These are phyloP conservation scores for Carex arenaria DNA, from an alignment of 202 grass and related monocot species.

Conservation along the genomic window DNA sequence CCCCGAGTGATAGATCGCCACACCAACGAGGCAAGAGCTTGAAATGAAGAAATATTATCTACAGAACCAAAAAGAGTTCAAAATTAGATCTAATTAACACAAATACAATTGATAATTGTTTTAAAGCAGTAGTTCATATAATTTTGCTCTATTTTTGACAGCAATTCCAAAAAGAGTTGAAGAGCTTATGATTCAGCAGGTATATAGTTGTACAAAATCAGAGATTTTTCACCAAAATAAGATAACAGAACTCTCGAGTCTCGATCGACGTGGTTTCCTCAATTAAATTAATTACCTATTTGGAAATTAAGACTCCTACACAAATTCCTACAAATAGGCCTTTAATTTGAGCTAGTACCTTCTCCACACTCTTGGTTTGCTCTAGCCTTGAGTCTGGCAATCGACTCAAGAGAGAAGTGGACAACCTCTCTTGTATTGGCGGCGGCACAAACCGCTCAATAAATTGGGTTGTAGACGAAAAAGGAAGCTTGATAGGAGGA, in stretches of 20 bases:
- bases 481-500: constrained; percentile 34
- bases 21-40: constrained; percentile 49
- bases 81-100: not conserved
- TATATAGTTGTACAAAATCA: not conserved
- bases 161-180: not conserved
- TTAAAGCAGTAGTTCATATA: not conserved
- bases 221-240: not conserved
- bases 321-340: not conserved
- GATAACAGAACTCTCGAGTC: not conserved
- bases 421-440: constrained; percentile 37
- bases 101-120: not conserved
- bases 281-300: no score
- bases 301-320: no score
- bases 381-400: constrained; percentile 44
- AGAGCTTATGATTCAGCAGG: not conserved
- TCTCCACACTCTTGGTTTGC: constrained; percentile 35
- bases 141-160: not conserved
- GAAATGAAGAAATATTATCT: constrained; percentile 44
- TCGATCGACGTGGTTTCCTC: no score
- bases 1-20: constrained; percentile 64
- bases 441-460: constrained; percentile 15
- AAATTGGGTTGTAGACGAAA: constrained; percentile 5
- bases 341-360: not conserved
- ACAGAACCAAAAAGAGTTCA: not conserved
- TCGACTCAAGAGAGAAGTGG: constrained; percentile 41